A percentile compares a stretch with the other conserved stretches of the same genome.
These are phyloP conservation scores for Neurospora terricola DNA, from an alignment of 495 filamentous ascomycete species.

Conservation along the genomic window DNA sequence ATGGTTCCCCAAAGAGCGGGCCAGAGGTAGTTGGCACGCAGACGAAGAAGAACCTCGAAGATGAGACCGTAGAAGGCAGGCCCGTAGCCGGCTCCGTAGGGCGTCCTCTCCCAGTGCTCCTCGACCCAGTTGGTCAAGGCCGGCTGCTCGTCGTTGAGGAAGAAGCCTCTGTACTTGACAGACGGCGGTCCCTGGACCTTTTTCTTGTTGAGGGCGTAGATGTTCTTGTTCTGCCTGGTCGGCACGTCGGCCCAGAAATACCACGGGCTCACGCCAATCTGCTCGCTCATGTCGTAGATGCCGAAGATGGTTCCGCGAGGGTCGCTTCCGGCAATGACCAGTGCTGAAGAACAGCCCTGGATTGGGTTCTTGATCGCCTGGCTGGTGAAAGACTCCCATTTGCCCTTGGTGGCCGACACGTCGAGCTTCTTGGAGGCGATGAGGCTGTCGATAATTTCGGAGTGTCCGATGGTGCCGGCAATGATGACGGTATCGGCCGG, in stretches of 20 bases:
- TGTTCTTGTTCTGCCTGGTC: conserved; percentile 37
- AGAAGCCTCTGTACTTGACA: conserved; percentile 69
- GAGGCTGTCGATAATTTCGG: conserved; percentile 47
- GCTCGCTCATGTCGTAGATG: conserved; percentile 63
- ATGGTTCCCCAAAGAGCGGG: conserved; percentile 61
- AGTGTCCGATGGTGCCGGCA: conserved; percentile 57
- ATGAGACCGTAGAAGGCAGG: conserved; percentile 57
- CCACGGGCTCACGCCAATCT: conserved; percentile 71
- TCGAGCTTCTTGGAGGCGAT: conserved; percentile 45
- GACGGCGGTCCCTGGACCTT: conserved; percentile 53
- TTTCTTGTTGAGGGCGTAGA: conserved; percentile 43
- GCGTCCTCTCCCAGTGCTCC: conserved; percentile 28
- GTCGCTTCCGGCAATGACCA: conserved; percentile 62
- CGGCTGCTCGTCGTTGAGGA: conserved; percentile 71
- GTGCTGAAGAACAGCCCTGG: conserved; percentile 43
- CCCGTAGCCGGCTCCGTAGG: conserved; percentile 51
- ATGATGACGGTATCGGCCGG: conserved; percentile 49
- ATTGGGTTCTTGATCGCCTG: conserved; percentile 50
- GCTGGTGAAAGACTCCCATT: conserved; percentile 63
- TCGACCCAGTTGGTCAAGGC: conserved; percentile 61
- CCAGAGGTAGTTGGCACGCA: conserved; percentile 69
- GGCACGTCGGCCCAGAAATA: conserved; percentile 68
- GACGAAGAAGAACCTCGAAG: conserved; percentile 60
- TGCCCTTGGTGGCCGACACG: conserved; percentile 41
- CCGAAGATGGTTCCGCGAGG: conserved; percentile 63